phyloP scores from a whole-genome alignment of 352 stramenopile species.

The Phytophthora megakarya region DNA sequence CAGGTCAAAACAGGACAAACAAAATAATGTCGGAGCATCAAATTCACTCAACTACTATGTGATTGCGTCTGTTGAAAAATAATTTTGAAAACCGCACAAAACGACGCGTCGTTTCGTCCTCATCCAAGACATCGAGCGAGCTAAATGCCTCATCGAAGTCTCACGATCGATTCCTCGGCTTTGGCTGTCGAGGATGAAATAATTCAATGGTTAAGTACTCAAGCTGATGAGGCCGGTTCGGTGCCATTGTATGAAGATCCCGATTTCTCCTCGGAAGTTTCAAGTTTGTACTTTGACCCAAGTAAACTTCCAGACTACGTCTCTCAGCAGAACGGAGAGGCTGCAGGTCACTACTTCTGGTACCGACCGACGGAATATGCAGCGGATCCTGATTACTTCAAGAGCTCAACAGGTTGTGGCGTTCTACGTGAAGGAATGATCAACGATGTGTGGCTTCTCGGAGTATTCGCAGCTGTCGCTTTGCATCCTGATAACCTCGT shows the following conservation, averaged over 20 bases:
- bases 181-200: conserved; percentile 51
- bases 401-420: conserved; percentile 61
- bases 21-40: too few relatives aligned
- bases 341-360: conserved; percentile 45
- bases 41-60: too few relatives aligned
- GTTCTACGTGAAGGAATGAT: conserved; percentile 64
- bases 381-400: conserved; percentile 88
- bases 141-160: conserved; percentile 21
- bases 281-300: conserved; percentile 63
- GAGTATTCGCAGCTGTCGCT: conserved; percentile 82
- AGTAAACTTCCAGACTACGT: conserved; percentile 69
- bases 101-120: conserved; percentile 18
- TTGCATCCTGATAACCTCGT: conserved; percentile 85
- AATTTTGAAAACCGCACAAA: neutral
- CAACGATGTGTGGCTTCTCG: conserved; percentile 86
- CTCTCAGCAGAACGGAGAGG: conserved; percentile 19
- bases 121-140: neutral
- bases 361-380: conserved; percentile 77
- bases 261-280: conserved; percentile 50
- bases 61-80: neutral
- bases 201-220: conserved; percentile 39
- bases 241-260: conserved; percentile 60
- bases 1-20: too few relatives aligned
- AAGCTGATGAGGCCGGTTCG: conserved; percentile 25
- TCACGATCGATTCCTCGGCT: conserved; percentile 24